A percentile compares a stretch with the other conserved stretches of the same genome.
These are phyloP conservation scores for Candida succiphila DNA, from an alignment of 805 yeast genomes.

Conservation along the genomic window DNA sequence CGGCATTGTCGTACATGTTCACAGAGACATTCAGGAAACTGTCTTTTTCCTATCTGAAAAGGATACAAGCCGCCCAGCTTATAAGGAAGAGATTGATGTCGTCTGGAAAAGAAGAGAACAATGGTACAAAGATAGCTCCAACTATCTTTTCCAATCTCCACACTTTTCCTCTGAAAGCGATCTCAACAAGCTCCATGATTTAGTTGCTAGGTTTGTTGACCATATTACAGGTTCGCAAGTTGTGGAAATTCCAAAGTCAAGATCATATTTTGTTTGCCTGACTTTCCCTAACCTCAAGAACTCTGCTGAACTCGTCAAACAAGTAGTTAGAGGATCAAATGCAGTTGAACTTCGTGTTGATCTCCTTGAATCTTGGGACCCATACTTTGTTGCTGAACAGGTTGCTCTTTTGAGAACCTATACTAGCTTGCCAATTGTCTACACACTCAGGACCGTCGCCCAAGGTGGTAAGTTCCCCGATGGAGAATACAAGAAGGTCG, in stretches of 20 bases:
- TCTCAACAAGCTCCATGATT: slow-evolving; percentile 43
- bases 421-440: slow-evolving; percentile 65
- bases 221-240: slow-evolving; percentile 48
- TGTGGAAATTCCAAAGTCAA: slow-evolving; percentile 28
- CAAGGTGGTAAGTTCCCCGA: slow-evolving; percentile 85
- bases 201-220: slow-evolving; percentile 48
- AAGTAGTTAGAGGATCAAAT: slow-evolving; percentile 55
- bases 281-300: slow-evolving; percentile 52
- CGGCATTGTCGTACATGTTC: slow-evolving; percentile 84
- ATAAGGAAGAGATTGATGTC: slow-evolving; percentile 61
- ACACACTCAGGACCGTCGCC: slow-evolving; percentile 63
- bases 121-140: slow-evolving; percentile 76
- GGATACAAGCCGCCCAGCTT: slow-evolving; percentile 87
- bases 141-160: slow-evolving; percentile 66
- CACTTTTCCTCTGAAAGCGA: slow-evolving; percentile 51
- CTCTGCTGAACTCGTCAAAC: slow-evolving; percentile 34
- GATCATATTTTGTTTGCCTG: slow-evolving; percentile 66
- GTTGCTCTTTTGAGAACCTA: slow-evolving; percentile 57
- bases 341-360: slow-evolving; percentile 85
- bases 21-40: slow-evolving; percentile 77
- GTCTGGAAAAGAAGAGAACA: slow-evolving; percentile 80
- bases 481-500: slow-evolving; percentile 35
- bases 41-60: slow-evolving; percentile 55
- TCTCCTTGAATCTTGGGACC: slow-evolving; percentile 39
- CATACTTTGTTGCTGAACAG: slow-evolving; percentile 61